Conservation (phyloP, 495 filamentous ascomycete genomes). For the Aspergillus coremiiformis region DNA sequence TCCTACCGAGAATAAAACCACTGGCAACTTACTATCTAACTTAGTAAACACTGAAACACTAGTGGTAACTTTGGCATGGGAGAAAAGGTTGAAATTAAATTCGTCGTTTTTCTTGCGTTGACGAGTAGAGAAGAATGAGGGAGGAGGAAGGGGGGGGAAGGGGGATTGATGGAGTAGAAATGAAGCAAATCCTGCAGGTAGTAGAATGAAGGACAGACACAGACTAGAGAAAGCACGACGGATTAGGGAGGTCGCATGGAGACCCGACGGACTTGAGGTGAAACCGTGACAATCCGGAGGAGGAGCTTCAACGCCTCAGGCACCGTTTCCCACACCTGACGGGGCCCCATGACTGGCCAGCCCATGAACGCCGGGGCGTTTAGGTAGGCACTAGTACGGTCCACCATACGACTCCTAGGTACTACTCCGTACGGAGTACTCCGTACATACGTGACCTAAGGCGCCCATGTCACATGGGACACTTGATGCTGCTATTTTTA, state of each 20-base stretch:
- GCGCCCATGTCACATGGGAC: too few relatives aligned
- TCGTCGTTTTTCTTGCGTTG: not conserved
- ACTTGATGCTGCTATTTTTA: constrained; percentile 10
- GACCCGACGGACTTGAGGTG: not conserved
- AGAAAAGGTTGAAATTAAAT: constrained; percentile 1
- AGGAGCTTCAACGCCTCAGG: not conserved
- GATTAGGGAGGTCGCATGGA: not conserved
- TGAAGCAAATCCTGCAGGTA: not conserved
- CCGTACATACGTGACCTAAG: too few relatives aligned
- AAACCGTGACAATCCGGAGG: not conserved
- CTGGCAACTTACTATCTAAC: not conserved
- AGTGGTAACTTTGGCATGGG: not conserved
- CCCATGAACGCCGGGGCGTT: not conserved
- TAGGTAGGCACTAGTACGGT: not conserved
- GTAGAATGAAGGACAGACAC: not conserved
- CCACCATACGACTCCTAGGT: too few relatives aligned
- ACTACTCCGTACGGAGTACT: too few relatives aligned
- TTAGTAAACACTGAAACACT: not conserved
- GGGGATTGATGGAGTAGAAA: not conserved
- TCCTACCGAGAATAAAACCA: constrained; percentile 2
- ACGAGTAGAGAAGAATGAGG: not conserved
- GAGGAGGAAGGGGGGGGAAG: constrained; percentile 1
- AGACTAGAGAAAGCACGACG: not conserved
- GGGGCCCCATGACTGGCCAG: not conserved
- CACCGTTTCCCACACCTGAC: not conserved